These are phyloP conservation scores for Ophiostoma quercus DNA, from an alignment of 2,329 filamentous ascomycete genomes.

Conservation along the genomic window DNA sequence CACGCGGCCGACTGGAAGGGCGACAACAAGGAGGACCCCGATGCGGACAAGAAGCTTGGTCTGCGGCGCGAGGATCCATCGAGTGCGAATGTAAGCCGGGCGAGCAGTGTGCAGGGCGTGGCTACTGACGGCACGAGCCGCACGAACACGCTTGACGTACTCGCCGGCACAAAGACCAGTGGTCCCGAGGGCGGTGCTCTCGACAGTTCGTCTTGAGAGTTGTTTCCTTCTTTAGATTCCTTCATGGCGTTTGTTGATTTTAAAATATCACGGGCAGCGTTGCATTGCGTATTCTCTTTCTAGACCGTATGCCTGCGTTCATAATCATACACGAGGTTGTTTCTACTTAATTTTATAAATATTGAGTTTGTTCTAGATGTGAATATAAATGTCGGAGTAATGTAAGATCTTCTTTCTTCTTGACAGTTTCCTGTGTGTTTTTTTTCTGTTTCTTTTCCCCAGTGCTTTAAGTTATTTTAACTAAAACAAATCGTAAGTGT, in stretches of 20 bases:
- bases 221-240: not conserved
- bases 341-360: no score
- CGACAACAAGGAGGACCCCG: conserved; percentile 42
- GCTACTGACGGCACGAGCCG: conserved; percentile 20
- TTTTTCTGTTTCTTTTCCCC: no score
- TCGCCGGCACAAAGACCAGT: conserved; percentile 33
- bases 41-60: conserved; percentile 60
- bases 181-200: conserved; percentile 29
- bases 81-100: conserved; percentile 64
- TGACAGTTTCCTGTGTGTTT: no score
- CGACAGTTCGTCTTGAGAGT: not conserved
- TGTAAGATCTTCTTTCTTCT: no score
- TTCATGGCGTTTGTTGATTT: not conserved
- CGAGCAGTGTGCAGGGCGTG: conserved; percentile 59
- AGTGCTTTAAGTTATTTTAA: no score
- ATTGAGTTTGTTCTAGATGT: not conserved
- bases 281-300: not conserved
- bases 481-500: no score
- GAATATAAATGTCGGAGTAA: no score
- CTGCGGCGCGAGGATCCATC: conserved; percentile 59
- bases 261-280: not conserved
- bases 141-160: conserved; percentile 17
- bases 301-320: not conserved
- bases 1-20: conserved; percentile 71
- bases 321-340: not conserved